Evolutionary conservation across 768 basidiomycete species (phyloP).

Genomic region (Leccinum olivaceopallidum): DNA sequence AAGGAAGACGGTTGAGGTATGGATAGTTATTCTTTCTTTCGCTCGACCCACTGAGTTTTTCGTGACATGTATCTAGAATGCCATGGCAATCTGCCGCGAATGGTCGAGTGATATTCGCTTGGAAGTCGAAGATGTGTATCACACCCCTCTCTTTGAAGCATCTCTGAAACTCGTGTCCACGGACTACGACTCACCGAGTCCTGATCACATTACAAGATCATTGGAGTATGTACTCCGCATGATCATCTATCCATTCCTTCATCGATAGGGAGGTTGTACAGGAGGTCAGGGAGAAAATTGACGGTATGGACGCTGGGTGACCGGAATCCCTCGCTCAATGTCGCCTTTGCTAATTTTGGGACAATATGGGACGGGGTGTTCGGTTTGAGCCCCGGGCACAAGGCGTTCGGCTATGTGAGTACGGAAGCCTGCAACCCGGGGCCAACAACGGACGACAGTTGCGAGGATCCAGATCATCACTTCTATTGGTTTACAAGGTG

Average conservation of each 20-base stretch:
- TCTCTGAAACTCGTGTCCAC: conserved; percentile 38
- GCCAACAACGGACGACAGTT: no score
- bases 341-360: no score
- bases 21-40: not conserved
- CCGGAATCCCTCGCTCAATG: no score
- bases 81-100: conserved; percentile 47
- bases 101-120: conserved; percentile 48
- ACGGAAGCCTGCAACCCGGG: no score
- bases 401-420: no score
- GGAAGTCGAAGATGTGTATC: conserved; percentile 51
- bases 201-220: conserved; percentile 31
- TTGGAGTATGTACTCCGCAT: conserved; percentile 19
- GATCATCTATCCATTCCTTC: not conserved
- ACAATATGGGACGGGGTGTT: no score
- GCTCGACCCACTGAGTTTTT: not conserved
- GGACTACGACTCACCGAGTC: conserved; percentile 36
- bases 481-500: conserved; percentile 57
- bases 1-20: conserved; percentile 22
- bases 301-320: no score
- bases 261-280: not conserved
- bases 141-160: conserved; percentile 46
- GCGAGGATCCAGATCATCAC: conserved; percentile 28
- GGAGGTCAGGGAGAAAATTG: no score
- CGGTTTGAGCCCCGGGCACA: no score
- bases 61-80: conserved; percentile 39